Percentiles rank a stretch among this genome's conserved stretches.
Conservation (phyloP, 2,329 filamentous ascomycete species). For the Albophoma yamanashiensis region DNA sequence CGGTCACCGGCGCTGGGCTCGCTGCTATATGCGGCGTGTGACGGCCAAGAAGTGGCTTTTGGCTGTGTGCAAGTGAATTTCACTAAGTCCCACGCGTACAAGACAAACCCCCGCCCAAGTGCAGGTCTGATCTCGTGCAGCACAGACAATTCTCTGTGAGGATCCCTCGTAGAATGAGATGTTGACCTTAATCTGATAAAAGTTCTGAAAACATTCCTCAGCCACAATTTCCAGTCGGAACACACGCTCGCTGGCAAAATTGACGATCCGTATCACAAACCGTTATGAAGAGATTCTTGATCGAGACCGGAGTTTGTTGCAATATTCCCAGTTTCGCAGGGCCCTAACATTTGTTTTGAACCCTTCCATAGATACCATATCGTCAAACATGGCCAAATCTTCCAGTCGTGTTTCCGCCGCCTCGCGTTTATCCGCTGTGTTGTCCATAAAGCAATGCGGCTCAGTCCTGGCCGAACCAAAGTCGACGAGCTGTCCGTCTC, state of each 20-base stretch:
- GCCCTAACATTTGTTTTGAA: neutral
- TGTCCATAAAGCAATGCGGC: neutral
- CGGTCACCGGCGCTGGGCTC: no score
- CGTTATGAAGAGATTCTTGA: neutral
- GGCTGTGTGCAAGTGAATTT: no score
- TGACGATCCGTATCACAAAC: neutral
- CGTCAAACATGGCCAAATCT: neutral
- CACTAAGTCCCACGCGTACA: no score
- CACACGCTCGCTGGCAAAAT: neutral
- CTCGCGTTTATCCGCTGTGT: neutral
- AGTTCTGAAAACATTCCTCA: neutral
- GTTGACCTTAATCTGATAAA: no score
- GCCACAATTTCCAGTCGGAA: neutral
- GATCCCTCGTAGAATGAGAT: no score
- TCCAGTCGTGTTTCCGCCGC: neutral
- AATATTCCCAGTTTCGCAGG: neutral
- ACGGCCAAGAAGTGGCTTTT: no score
- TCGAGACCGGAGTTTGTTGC: neutral
- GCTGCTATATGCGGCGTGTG: no score
- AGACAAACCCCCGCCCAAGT: no score
- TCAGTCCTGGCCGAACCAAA: neutral
- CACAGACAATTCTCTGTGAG: neutral
- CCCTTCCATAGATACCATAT: neutral
- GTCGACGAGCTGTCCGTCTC: neutral
- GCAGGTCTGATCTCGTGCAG: no score